Conservation (phyloP, 2,329 filamentous ascomycete genomes). For the Claviceps purpurea region DNA sequence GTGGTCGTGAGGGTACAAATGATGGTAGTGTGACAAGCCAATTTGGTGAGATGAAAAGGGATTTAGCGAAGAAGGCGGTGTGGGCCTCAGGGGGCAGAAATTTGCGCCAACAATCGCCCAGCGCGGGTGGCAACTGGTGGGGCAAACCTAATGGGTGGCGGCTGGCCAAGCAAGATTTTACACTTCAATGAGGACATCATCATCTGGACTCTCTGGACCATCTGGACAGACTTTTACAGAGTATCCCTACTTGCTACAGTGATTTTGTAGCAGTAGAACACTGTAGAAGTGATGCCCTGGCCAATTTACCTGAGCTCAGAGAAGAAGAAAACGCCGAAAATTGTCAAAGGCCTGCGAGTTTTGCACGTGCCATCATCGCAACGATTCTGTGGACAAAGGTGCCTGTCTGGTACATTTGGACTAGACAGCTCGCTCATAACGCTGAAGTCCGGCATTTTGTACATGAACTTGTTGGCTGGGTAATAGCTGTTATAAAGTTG, state of each 20-base stretch:
- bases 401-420: no score
- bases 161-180: neutral
- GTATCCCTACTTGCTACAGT: no score
- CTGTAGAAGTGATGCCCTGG: no score
- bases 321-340: neutral
- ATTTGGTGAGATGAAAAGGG: neutral
- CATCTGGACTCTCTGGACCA: no score
- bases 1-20: neutral
- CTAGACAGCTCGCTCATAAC: neutral
- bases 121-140: neutral
- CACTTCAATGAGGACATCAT: no score
- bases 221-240: no score
- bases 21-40: neutral
- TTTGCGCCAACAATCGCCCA: neutral
- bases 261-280: no score
- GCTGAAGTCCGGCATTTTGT: neutral
- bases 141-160: neutral
- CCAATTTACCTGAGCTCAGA: neutral
- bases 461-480: no score
- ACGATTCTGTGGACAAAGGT: no score
- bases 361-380: neutral
- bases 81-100: slow-evolving; percentile 12
- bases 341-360: neutral
- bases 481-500: no score
- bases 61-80: slow-evolving; percentile 16